Evolutionary conservation across 1,284 basidiomycete genomes (phyloP).

Genomic region (Ceratobasidium sp.): DNA sequence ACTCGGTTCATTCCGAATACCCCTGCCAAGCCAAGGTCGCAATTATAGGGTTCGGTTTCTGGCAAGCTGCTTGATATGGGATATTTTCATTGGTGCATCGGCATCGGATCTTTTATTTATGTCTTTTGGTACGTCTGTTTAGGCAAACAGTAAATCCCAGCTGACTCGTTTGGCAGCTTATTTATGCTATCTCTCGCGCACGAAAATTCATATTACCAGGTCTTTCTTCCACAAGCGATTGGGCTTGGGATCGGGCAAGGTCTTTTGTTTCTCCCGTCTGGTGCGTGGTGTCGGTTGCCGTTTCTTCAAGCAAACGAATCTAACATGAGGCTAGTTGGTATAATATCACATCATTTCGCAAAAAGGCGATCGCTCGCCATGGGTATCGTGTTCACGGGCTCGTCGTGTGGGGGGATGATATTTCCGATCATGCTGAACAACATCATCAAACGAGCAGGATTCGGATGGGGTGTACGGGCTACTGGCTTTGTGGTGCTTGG

Average conservation of each 20-base stretch:
- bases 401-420: slow-evolving; percentile 64
- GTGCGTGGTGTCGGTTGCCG: slow-evolving; percentile 8
- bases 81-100: slow-evolving; percentile 21
- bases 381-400: slow-evolving; percentile 61
- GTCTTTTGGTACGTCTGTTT: slow-evolving; percentile 14
- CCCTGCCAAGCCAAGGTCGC: background rate
- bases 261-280: slow-evolving; percentile 52
- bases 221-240: slow-evolving; percentile 55
- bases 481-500: slow-evolving; percentile 29
- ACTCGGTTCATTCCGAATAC: background rate
- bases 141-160: background rate
- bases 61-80: slow-evolving; percentile 31
- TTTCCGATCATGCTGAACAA: slow-evolving; percentile 69
- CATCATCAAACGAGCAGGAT: slow-evolving; percentile 63
- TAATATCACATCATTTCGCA: slow-evolving; percentile 63
- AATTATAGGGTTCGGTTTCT: slow-evolving; percentile 10
- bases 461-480: slow-evolving; percentile 58
- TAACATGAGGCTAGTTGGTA: slow-evolving; percentile 56
- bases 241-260: slow-evolving; percentile 56
- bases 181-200: slow-evolving; percentile 53
- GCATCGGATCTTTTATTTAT: slow-evolving; percentile 19
- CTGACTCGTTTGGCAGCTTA: slow-evolving; percentile 40
- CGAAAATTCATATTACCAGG: slow-evolving; percentile 51
- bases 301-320: background rate
- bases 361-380: slow-evolving; percentile 58